phyloP scores from a whole-genome alignment of 225 moss, liverwort and hornwort genomes.

The Straminergon stramineum region DNA sequence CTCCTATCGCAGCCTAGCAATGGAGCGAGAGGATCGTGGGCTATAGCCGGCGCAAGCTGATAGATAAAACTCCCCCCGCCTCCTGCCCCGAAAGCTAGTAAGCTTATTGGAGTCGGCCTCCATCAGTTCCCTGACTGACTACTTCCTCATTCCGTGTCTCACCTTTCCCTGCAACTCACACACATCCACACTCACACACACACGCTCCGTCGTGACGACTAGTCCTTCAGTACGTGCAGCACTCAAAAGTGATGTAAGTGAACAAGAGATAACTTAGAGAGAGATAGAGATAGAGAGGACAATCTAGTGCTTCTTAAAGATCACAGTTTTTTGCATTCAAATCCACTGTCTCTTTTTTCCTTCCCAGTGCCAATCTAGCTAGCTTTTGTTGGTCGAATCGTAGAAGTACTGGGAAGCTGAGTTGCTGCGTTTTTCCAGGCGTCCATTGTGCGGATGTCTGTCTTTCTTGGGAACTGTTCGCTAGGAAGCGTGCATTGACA shows the following conservation, averaged over 20 bases:
- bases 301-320: background rate
- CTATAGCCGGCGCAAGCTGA: conserved; percentile 1
- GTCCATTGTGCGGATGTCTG: background rate
- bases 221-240: background rate
- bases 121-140: background rate
- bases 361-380: background rate
- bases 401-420: background rate
- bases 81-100: background rate
- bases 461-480: background rate
- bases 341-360: background rate
- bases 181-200: background rate
- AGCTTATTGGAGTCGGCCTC: background rate
- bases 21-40: conserved; percentile 19
- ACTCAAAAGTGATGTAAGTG: background rate
- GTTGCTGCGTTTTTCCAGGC: background rate
- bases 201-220: background rate
- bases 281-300: background rate
- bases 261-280: background rate
- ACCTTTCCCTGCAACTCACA: background rate
- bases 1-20: background rate
- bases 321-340: background rate
- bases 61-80: background rate
- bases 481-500: background rate
- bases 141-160: background rate
- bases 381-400: background rate